Base-by-base conservation (phyloP, 495 filamentous ascomycete genomes). In the Podospora didyma region DNA sequence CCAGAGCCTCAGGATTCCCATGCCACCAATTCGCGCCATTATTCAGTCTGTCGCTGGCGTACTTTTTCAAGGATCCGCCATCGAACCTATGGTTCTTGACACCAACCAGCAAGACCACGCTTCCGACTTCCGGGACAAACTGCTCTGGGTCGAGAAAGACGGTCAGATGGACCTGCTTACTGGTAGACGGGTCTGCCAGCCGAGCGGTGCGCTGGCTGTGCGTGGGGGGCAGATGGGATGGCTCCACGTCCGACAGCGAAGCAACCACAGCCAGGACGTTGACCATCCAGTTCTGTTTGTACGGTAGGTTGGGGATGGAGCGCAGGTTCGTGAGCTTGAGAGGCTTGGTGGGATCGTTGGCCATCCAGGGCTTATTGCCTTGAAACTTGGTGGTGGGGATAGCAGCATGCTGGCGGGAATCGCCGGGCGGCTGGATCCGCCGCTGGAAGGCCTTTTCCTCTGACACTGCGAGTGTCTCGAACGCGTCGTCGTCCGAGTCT, bases 71-170 rank as follows among this genome's bases (percentile, higher is more conserved):
- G 42, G 69, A 68, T 1, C 77, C 77, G 6, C 75, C 77, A 7
- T 79, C 77, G 47, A 71, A 74, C 19, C 62, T 54, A 48, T 79
- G 77, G 31, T 79, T 79, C 57, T 78, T 79, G 4, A 75, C 75
- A 0, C 77, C 77, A 0, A 73, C 37, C 5, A 79, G 58, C 44
- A 79, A 24, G 11, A 78, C 69, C 22, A 77, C 71, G 21, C 69
- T 73, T 3, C 75, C 75, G 0, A 74, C 58, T 0, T 21, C 41
- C 2, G 77, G 77, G 7, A 47, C 48, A 56, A 79, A 79, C 10
- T 37, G 54, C 1, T 69, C 66, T 16, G 77, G 70, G n/a, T 78
- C 74, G 9, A 79, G 62, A 47, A 75, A 75, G 7, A 79, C 74
- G 0, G 72, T 78, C 2, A 79, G 54, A 11, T 66, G 63, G 4